These are phyloP conservation scores for Rhodotorula mucilaginosa DNA, from an alignment of 1,284 basidiomycete genomes.

Conservation along the genomic window DNA sequence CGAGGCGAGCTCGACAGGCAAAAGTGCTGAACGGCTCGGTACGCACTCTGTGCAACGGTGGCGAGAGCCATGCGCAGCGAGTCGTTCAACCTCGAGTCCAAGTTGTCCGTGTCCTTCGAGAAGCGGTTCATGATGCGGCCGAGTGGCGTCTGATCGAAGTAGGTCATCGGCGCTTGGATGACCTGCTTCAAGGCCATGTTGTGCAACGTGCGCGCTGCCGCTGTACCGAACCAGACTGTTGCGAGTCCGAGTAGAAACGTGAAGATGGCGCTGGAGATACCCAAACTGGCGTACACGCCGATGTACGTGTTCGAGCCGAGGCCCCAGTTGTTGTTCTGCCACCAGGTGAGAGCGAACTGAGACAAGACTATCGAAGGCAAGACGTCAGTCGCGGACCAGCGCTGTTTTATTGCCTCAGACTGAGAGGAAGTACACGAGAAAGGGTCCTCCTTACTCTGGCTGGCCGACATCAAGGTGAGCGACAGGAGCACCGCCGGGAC, in stretches of 20 bases:
- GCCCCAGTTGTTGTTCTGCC: conserved; percentile 31
- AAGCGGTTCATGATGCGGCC: conserved; percentile 62
- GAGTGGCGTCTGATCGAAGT: conserved; percentile 66
- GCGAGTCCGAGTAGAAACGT: conserved; percentile 56
- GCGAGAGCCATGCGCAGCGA: conserved; percentile 29
- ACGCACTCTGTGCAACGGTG: conserved; percentile 51
- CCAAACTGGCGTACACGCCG: conserved; percentile 66
- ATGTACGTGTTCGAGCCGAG: conserved; percentile 56
- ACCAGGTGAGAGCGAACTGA: conserved; percentile 33
- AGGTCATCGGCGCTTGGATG: conserved; percentile 65
- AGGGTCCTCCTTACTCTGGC: conserved; percentile 14
- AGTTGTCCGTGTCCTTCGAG: conserved; percentile 46
- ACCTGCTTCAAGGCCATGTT: conserved; percentile 58
- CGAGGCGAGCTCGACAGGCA: conserved; percentile 56
- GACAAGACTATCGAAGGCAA: conserved; percentile 13
- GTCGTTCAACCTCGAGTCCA: conserved; percentile 56
- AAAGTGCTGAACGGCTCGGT: conserved; percentile 64
- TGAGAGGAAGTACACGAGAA: background rate
- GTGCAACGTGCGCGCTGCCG: conserved; percentile 40
- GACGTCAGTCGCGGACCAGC: background rate
- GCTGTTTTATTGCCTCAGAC: too few relatives aligned
- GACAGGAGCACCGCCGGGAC: conserved; percentile 59
- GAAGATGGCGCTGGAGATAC: conserved; percentile 56
- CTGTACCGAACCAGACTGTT: conserved; percentile 36
- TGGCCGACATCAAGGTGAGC: conserved; percentile 60